Conservation (phyloP, 1,139 yeast species). For the Yamadazyma mexicana region DNA sequence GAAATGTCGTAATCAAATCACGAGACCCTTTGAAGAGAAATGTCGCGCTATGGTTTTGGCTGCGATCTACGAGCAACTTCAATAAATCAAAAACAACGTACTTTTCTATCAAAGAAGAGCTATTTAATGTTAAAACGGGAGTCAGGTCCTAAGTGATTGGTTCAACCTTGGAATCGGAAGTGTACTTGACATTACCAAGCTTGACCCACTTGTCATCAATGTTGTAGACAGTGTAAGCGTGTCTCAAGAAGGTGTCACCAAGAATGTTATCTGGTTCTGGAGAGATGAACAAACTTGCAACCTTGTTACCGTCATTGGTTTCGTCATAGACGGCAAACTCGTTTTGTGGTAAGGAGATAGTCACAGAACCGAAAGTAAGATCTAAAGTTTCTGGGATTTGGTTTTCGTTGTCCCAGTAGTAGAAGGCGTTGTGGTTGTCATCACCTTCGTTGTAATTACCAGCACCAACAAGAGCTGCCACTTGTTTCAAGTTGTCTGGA, state of each 20-base stretch:
- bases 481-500: constrained; percentile 12
- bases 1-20: too few relatives aligned
- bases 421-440: constrained; percentile 9
- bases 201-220: constrained; percentile 62
- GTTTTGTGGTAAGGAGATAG: constrained; percentile 28
- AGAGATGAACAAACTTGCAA: not conserved
- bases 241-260: constrained; percentile 75
- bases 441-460: not conserved
- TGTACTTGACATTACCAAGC: constrained; percentile 61
- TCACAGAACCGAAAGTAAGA: constrained; percentile 31
- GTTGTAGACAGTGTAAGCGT: constrained; percentile 77
- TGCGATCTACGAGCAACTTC: too few relatives aligned
- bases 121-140: too few relatives aligned
- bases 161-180: constrained; percentile 32
- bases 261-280: constrained; percentile 27
- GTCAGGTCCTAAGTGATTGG: too few relatives aligned
- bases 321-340: not conserved
- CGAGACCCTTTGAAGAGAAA: too few relatives aligned
- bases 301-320: not conserved
- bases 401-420: constrained; percentile 8
- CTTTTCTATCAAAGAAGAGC: too few relatives aligned
- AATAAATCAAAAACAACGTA: too few relatives aligned
- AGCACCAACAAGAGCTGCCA: constrained; percentile 17
- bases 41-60: too few relatives aligned
- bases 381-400: constrained; percentile 18